Evolutionary conservation across 129 eudicot species (phyloP), one percentile per base, ranked within the genome.

Genomic region (Chrysanthemum makinoi): DNA sequence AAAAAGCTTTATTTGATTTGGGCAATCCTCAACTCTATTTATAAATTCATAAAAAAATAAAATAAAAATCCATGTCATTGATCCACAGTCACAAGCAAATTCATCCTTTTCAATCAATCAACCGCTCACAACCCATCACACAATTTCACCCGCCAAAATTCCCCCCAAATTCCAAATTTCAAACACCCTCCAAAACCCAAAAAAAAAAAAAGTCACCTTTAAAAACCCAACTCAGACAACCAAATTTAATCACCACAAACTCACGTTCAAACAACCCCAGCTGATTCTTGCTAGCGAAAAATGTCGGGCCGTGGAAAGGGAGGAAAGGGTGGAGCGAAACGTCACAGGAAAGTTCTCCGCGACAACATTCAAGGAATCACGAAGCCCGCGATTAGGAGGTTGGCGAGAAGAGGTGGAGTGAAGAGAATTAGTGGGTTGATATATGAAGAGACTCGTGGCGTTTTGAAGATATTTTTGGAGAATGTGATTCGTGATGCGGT

Each of bases 291-390:
- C 13, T 12, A 2, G 15, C 18, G 1, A 10, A 62, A 77, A 50
- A 77, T 77, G 81, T 77, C 81, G 9, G 81, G 81, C 1, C 81
- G 76, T n/a, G 81, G 81, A 52, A 70, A 77, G 59, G 81, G 81
- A 0, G 80, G 80, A 0, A 76, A 77, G 55, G 75, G 80, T 0
- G 80, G 80, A 19, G 75, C 75, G 4, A 77, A 77, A 44, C 75
- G 80, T 2, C 80, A 77, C 70, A 56, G 80, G 2, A 77, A 77
- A 16, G 80, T 77, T 10, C 75, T 77, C 48, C 75, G 80, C 1
- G 80, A 77, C 68, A 77, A 77, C 80, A 77, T 77, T 13, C 80
- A 77, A 56, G 80, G 80, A 2, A 77, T 77, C 16, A 77, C 75
- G 3, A 77, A 77, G 69, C 81, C 81, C 11, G 81, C 81, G 13